These are phyloP conservation scores for Lecanicillium sp. DNA, from an alignment of 2,329 filamentous ascomycete species.

Conservation along the genomic window DNA sequence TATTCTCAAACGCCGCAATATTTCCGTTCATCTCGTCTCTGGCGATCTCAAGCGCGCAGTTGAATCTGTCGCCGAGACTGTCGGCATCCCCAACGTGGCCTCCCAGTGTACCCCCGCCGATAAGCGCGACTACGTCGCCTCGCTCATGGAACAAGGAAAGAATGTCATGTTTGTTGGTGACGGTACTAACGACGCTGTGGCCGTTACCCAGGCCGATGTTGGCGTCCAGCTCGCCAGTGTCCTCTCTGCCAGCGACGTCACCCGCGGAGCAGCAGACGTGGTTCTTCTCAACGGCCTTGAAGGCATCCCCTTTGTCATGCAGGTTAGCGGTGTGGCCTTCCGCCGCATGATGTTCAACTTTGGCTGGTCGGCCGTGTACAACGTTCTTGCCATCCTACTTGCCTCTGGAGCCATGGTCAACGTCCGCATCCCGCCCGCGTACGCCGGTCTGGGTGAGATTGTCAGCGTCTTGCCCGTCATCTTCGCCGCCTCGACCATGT, in stretches of 20 bases:
- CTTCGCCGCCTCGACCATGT: slow-evolving; percentile 20
- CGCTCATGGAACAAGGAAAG: slow-evolving; percentile 22
- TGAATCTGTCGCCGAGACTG: slow-evolving; percentile 36
- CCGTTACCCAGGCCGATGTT: slow-evolving; percentile 52
- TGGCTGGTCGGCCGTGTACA: slow-evolving; percentile 54
- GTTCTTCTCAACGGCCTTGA: slow-evolving; percentile 45
- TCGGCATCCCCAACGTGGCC: slow-evolving; percentile 29
- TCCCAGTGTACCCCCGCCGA: slow-evolving; percentile 41
- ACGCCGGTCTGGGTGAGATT: slow-evolving; percentile 56
- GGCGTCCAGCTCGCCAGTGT: slow-evolving; percentile 49
- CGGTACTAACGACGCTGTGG: slow-evolving; percentile 57
- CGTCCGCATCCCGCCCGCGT: slow-evolving; percentile 38
- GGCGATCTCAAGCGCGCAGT: slow-evolving; percentile 47
- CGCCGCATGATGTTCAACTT: slow-evolving; percentile 53
- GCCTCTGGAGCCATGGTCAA: slow-evolving; percentile 51
- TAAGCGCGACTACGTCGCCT: slow-evolving; percentile 45
- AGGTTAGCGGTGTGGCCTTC: slow-evolving; percentile 29
- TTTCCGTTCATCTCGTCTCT: slow-evolving; percentile 46
- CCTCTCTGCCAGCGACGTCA: slow-evolving; percentile 39
- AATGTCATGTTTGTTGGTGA: slow-evolving; percentile 53
- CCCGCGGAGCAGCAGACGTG: slow-evolving; percentile 47
- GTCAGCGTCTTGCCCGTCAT: slow-evolving; percentile 59
- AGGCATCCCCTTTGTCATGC: slow-evolving; percentile 43
- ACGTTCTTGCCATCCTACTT: slow-evolving; percentile 51
- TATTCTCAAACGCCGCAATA: slow-evolving; percentile 35